Conservation (phyloP, 257 asterid genomes). For the Fraxinus anomala region DNA sequence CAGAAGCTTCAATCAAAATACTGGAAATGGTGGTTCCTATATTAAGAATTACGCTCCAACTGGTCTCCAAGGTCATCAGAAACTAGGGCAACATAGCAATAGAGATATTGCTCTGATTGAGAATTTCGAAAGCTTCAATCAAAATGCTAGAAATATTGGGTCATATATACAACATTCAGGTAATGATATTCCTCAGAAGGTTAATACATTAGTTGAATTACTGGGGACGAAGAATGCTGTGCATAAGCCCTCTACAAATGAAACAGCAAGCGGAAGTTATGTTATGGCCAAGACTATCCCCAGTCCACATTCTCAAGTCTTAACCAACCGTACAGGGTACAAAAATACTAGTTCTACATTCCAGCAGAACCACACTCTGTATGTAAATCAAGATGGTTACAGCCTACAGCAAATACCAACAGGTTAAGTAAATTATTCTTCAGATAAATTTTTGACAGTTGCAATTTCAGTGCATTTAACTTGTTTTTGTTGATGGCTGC, state of each 20-base stretch:
- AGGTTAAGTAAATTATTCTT: conserved; percentile 47
- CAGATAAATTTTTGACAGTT: not conserved
- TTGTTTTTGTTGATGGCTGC: not conserved
- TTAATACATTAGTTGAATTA: conserved; percentile 43
- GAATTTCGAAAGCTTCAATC: conserved; percentile 17
- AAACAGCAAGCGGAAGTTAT: conserved; percentile 17
- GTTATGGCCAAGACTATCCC: conserved; percentile 12
- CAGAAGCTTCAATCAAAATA: not conserved
- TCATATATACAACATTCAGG: conserved; percentile 26
- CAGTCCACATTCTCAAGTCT: conserved; percentile 40
- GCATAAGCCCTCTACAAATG: conserved; percentile 17
- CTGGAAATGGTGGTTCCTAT: conserved; percentile 15
- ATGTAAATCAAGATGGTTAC: conserved; percentile 31
- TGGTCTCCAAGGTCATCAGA: conserved; percentile 20
- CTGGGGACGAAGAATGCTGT: conserved; percentile 33
- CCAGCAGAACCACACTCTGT: conserved; percentile 31
- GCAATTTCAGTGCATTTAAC: conserved; percentile 6
- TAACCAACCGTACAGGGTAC: conserved; percentile 27
- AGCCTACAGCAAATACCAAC: conserved; percentile 38
- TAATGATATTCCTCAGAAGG: conserved; percentile 32
- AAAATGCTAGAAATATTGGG: conserved; percentile 28
- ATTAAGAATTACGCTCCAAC: conserved; percentile 18
- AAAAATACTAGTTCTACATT: conserved; percentile 25
- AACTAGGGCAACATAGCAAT: conserved; percentile 17
- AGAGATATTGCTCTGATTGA: conserved; percentile 3